Base-by-base conservation (phyloP, 2,329 filamentous ascomycete genomes). In the Didymosphaeria variabile region DNA sequence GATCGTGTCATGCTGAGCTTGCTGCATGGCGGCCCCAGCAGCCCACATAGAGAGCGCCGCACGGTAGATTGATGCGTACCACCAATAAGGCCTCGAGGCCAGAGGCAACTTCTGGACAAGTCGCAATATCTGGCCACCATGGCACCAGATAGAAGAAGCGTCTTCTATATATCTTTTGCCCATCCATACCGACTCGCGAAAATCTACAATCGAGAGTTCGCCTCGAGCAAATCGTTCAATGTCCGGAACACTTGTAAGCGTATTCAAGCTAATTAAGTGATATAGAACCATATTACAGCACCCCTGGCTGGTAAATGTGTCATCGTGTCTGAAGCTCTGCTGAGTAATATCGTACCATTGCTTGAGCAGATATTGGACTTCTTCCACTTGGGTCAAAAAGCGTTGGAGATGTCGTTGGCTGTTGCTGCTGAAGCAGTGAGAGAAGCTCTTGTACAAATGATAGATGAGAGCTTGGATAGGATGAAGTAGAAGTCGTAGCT, bases 201-300 rank as follows among this genome's bases (percentile, higher is more conserved):
- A 62, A 79, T 83, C 83, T 57, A 89, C 87, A 21, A 83, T 81
- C 4, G 44, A 6, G 2, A 59, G 7, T 5, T 62, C 60, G 21
- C 60, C 60, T 5, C 88, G 83, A 1, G 88, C 88, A 1, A 91
- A 79, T 2, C 84, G 81, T 77, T 91, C 89, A 46, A 90, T 85
- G 63, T 87, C 85, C 2, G 85, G 82, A 70, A 91, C 89, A 75
- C 86, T 86, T n/a, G 87, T 87, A 21, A 89, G 83, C 3, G 86
- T 83, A 66, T 90, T 90, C 44, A 91, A 81, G 36, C 84, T 87
- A 69, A 91, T 87, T 38, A 91, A 81, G 67, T 91, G 88, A 72
- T 88, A 91, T 45, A 91, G 81, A 29, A 89, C 83, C 32, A 91
- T 74, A 69, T 88, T 90, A 63, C 85, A 86, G 63, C 83, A 83